phyloP scores from a whole-genome alignment of 371 early-diverging fungal genomes.

The Neoconidiobolus thromboides region DNA sequence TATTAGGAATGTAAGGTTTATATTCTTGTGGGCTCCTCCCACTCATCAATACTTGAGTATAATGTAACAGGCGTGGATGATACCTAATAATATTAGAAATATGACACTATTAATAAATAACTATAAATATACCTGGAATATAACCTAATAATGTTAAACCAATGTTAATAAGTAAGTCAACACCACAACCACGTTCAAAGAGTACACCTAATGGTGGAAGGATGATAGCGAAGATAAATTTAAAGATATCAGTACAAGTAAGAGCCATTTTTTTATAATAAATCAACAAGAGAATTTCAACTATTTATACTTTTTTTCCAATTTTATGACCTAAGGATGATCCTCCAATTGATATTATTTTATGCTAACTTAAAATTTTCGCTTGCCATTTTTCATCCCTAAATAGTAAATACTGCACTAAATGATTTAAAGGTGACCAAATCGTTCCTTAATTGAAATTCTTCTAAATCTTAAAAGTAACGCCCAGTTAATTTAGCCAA shows the following conservation, averaged over 20 bases:
- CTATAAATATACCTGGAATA: constrained; percentile 41
- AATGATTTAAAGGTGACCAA: too few relatives aligned
- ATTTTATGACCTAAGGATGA: neutral
- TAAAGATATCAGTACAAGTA: constrained; percentile 20
- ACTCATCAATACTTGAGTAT: constrained; percentile 18
- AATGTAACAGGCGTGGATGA: constrained; percentile 28
- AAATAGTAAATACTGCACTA: too few relatives aligned
- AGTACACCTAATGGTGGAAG: constrained; percentile 25
- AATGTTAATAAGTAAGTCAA: constrained; percentile 59
- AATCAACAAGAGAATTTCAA: neutral
- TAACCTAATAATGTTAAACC: constrained; percentile 53
- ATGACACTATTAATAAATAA: neutral
- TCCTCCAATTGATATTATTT: too few relatives aligned
- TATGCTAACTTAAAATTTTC: too few relatives aligned
- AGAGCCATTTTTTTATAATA: constrained; percentile 15
- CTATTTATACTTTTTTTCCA: neutral
- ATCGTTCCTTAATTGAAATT: too few relatives aligned
- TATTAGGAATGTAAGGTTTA: too few relatives aligned
- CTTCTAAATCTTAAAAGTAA: too few relatives aligned
- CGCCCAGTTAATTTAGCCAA: too few relatives aligned
- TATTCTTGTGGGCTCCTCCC: too few relatives aligned
- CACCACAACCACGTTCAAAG: constrained; percentile 32
- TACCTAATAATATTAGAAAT: constrained; percentile 13
- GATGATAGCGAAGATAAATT: constrained; percentile 21
- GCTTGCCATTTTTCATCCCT: too few relatives aligned